Percentiles rank a stretch among this genome's conserved stretches.
These are phyloP conservation scores for Chlamydomonas sp. DNA, from an alignment of 139 green algal species.

Conservation along the genomic window DNA sequence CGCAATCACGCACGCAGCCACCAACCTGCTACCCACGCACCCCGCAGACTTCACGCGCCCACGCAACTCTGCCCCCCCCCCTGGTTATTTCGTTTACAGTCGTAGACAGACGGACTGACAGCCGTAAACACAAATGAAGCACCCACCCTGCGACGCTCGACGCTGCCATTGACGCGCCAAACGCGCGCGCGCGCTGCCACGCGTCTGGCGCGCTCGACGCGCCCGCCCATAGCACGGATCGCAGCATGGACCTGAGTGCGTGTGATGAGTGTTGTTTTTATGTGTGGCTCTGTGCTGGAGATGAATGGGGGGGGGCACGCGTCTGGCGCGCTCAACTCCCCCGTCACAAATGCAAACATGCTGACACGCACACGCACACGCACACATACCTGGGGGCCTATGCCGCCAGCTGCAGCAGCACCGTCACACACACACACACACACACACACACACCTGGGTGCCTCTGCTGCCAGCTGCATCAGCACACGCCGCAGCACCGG, in stretches of 20 bases:
- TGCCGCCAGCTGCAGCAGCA: slow-evolving; percentile 11
- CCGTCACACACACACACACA: too few relatives aligned
- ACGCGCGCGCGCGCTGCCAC: slow-evolving; percentile 50
- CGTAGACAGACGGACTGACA: too few relatives aligned
- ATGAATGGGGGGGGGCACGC: background rate
- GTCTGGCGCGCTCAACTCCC: background rate
- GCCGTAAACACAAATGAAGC: too few relatives aligned
- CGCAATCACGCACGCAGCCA: too few relatives aligned
- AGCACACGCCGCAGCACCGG: slow-evolving; percentile 16
- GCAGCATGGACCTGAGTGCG: slow-evolving; percentile 21
- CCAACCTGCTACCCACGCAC: too few relatives aligned
- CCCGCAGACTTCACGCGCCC: too few relatives aligned
- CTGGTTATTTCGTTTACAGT: too few relatives aligned
- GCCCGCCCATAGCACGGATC: slow-evolving; percentile 52
- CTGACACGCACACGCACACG: too few relatives aligned
- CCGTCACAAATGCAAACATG: background rate
- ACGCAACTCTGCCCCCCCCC: too few relatives aligned
- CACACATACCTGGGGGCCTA: background rate
- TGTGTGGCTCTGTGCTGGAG: too few relatives aligned
- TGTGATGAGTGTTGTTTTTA: slow-evolving; percentile 16
- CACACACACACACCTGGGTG: background rate
- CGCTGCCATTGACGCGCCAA: slow-evolving; percentile 38
- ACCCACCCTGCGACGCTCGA: slow-evolving; percentile 71
- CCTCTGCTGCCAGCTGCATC: background rate
- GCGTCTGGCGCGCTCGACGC: slow-evolving; percentile 25